These are phyloP conservation scores for Sporothrix schenckii DNA, from an alignment of 2,329 filamentous ascomycete genomes.

Conservation along the genomic window DNA sequence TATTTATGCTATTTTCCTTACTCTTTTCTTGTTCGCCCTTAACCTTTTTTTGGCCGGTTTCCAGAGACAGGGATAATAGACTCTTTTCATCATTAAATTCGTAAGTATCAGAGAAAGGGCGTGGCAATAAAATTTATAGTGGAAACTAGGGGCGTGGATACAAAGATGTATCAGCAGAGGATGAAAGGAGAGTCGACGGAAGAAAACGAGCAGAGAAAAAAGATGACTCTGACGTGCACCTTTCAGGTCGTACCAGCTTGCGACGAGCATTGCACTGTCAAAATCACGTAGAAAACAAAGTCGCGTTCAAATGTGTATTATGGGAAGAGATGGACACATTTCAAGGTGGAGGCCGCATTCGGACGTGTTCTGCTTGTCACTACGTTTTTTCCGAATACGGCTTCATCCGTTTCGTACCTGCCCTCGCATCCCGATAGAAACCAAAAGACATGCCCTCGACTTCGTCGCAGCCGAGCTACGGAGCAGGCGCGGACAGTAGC, in stretches of 20 bases:
- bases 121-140: not conserved
- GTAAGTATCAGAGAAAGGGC: slow-evolving; percentile 22
- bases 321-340: not conserved
- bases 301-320: not conserved
- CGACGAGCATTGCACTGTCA: not conserved
- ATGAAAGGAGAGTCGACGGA: not conserved
- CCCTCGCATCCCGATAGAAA: slow-evolving; percentile 9
- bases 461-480: slow-evolving; percentile 15
- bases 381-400: not conserved
- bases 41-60: not conserved
- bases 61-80: slow-evolving; percentile 21
- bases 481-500: not conserved
- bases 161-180: slow-evolving; percentile 26
- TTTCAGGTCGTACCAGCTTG: not conserved
- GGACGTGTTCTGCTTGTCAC: not conserved
- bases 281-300: too few species aligned
- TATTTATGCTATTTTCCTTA: slow-evolving; percentile 8
- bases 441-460: not conserved
- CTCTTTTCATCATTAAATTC: slow-evolving; percentile 18
- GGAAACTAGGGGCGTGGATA: not conserved
- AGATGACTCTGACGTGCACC: slow-evolving; percentile 3
- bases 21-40: not conserved
- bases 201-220: not conserved
- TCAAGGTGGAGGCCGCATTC: not conserved
- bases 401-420: not conserved